A percentile compares a stretch with the other conserved stretches of the same genome.
These are phyloP conservation scores for Trypanosoma avium DNA, from an alignment of 208 protist species.

Conservation along the genomic window DNA sequence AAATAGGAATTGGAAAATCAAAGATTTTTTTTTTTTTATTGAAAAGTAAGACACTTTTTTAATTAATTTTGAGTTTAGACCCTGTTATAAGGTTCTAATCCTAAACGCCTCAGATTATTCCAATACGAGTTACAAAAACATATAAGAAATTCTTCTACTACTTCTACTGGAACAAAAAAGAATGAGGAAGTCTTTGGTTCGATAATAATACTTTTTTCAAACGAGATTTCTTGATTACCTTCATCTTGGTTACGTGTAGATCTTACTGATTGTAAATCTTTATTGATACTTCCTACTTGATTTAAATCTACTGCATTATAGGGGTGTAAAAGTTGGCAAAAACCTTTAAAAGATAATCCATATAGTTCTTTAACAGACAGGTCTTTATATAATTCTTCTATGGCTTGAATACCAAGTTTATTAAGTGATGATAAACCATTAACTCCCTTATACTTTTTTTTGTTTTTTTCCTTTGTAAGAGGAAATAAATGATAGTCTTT, in stretches of 20 bases:
- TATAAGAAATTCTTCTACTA: constrained; percentile 8
- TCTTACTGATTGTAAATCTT: constrained; percentile 36
- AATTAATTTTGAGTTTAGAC: neutral
- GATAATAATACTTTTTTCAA: neutral
- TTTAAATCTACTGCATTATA: constrained; percentile 40
- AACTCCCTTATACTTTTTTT: neutral
- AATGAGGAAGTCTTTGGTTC: neutral
- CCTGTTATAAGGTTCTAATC: constrained; percentile 11
- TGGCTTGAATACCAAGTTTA: constrained; percentile 33
- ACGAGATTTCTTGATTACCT: constrained; percentile 9
- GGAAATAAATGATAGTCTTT: neutral
- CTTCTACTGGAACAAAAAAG: constrained; percentile 16
- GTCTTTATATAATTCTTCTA: constrained; percentile 63
- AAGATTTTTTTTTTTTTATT: neutral
- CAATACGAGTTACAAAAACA: constrained; percentile 22
- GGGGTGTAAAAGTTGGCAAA: constrained; percentile 54
- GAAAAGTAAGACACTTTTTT: neutral
- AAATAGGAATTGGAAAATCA: too few relatives aligned
- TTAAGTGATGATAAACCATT: neutral
- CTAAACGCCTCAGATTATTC: constrained; percentile 3
- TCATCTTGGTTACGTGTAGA: constrained; percentile 22
- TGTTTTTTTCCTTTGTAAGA: neutral
- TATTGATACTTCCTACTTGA: constrained; percentile 31
- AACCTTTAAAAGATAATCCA: constrained; percentile 58
- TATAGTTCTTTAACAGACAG: constrained; percentile 56